A percentile compares a stretch with the other conserved stretches of the same genome.
Conservation (phyloP, 2,329 filamentous ascomycete genomes). For the Lachnellula arida region DNA sequence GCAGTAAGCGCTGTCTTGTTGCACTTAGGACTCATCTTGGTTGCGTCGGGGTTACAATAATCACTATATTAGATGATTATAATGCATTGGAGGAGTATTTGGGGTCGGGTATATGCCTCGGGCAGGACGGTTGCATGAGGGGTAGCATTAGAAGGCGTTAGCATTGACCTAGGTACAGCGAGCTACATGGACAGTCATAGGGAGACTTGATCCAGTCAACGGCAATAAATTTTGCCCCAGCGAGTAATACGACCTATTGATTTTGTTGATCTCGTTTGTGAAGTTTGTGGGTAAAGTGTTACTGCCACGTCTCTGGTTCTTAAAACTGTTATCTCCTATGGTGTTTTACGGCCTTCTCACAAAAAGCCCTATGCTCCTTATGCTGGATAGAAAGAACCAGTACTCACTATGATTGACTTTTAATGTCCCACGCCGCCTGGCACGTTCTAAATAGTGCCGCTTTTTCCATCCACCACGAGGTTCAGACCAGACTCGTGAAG, state of each 20-base stretch:
- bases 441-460: no score
- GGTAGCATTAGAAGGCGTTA: slow-evolving; percentile 10
- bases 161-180: background rate
- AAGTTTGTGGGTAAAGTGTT: no score
- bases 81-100: slow-evolving; percentile 14
- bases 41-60: slow-evolving; percentile 8
- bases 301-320: background rate
- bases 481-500: no score
- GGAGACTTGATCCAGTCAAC: no score
- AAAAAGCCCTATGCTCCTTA: no score
- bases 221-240: background rate
- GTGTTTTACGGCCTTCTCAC: no score
- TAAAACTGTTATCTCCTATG: background rate
- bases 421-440: no score
- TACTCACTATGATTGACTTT: no score
- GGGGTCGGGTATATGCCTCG: background rate
- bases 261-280: no score
- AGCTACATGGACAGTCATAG: no score
- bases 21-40: slow-evolving; percentile 4
- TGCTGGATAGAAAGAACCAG: no score
- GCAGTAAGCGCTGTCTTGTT: background rate
- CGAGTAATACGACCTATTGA: background rate
- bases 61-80: slow-evolving; percentile 8
- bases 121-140: slow-evolving; percentile 1
- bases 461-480: no score